Conservation (phyloP, 306 rosid species). For the Mimosa pudica region DNA sequence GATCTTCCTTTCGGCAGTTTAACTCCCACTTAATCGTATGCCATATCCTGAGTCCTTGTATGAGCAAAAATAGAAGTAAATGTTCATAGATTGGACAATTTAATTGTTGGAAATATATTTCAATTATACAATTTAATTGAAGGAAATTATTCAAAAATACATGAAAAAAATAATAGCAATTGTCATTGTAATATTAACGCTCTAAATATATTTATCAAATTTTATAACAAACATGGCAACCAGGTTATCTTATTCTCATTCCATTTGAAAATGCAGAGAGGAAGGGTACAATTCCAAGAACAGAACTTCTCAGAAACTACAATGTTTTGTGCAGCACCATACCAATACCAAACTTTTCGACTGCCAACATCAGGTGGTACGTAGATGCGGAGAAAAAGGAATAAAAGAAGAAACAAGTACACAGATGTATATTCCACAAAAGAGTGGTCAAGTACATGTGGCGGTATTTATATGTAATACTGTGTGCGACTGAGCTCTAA, state of each 20-base stretch:
- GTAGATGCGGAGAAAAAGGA: background rate
- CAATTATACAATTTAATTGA: no score
- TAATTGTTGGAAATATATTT: no score
- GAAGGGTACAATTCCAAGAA: constrained; percentile 60
- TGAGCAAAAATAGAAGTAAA: no score
- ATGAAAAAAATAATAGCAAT: background rate
- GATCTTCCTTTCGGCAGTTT: background rate
- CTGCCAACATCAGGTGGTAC: constrained; percentile 64
- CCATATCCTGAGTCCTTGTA: background rate
- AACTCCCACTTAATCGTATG: background rate
- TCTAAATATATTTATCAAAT: background rate
- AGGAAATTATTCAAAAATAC: background rate
- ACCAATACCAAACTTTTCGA: constrained; percentile 63
- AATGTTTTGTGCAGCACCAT: constrained; percentile 64
- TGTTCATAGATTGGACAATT: no score
- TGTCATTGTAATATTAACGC: background rate
- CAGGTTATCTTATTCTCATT: constrained; percentile 20
- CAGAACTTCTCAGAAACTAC: constrained; percentile 37
- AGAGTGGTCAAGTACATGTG: background rate
- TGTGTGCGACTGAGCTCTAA: no score
- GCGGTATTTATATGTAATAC: no score
- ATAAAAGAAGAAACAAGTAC: no score
- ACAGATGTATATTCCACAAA: no score
- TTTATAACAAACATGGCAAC: constrained; percentile 12
- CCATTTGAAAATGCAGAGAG: constrained; percentile 52